These are phyloP conservation scores for Boletus vermiculosoides DNA, from an alignment of 768 basidiomycete species.

Conservation along the genomic window DNA sequence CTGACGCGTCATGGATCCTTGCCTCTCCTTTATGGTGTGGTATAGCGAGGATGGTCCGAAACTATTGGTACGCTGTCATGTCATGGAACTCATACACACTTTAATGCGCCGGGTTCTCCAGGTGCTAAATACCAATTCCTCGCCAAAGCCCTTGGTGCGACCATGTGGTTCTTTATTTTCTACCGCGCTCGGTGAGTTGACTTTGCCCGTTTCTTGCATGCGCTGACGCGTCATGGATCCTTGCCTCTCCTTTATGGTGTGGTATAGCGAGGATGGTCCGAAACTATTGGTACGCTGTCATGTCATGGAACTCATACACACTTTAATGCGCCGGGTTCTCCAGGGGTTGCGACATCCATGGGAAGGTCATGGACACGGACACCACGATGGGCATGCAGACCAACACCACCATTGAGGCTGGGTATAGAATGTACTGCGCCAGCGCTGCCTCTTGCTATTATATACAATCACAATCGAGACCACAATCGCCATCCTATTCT, in stretches of 20 bases:
- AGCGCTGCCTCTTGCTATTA: constrained; percentile 1
- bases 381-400: constrained; percentile 36
- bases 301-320: neutral
- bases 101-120: constrained; percentile 35
- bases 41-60: constrained; percentile 75
- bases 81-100: neutral
- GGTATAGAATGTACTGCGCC: constrained; percentile 12
- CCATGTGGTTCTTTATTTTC: constrained; percentile 99
- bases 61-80: constrained; percentile 51
- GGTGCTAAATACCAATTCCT: constrained; percentile 74
- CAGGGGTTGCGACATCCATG: constrained; percentile 64
- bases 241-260: neutral
- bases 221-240: neutral
- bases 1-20: neutral
- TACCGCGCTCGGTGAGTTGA: constrained; percentile 81
- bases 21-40: neutral
- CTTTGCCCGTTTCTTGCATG: neutral
- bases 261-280: constrained; percentile 66
- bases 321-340: neutral
- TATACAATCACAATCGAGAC: constrained; percentile 9
- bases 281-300: constrained; percentile 58
- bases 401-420: constrained; percentile 41
- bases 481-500: neutral
- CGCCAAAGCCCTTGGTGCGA: constrained; percentile 82
- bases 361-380: constrained; percentile 58